Conservation (phyloP, 805 yeast species). For the Saccharomycopsis capsularis region DNA sequence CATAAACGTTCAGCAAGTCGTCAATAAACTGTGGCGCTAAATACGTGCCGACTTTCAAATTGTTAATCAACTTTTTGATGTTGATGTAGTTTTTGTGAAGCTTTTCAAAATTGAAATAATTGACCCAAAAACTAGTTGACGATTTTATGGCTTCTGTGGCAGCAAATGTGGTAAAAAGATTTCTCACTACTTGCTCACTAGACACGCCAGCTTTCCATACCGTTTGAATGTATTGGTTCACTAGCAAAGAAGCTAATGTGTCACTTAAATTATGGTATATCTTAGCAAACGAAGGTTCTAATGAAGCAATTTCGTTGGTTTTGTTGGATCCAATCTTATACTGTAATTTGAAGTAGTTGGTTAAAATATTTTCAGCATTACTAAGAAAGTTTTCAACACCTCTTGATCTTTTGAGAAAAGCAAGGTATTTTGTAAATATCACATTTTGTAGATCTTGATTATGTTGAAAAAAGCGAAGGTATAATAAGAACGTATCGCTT, state of each 20-base stretch:
- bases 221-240: slow-evolving; percentile 2
- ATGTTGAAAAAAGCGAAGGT: slow-evolving; percentile 4
- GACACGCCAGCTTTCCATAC: not conserved
- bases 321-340: not conserved
- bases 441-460: not conserved
- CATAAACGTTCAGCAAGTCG: slow-evolving; percentile 32
- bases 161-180: not conserved
- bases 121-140: slow-evolving; percentile 45
- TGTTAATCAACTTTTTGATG: slow-evolving; percentile 38
- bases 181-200: not conserved
- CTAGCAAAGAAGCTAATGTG: not conserved
- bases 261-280: slow-evolving; percentile 2
- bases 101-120: slow-evolving; percentile 48
- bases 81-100: slow-evolving; percentile 37
- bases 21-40: slow-evolving; percentile 46
- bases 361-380: not conserved
- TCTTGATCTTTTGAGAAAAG: slow-evolving; percentile 3
- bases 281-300: not conserved
- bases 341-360: slow-evolving; percentile 1
- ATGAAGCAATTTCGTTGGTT: not conserved
- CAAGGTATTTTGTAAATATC: slow-evolving; percentile 10
- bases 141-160: slow-evolving; percentile 12
- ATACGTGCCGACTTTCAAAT: slow-evolving; percentile 38
- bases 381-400: slow-evolving; percentile 3
- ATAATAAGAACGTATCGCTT: slow-evolving; percentile 2